Percentiles rank a stretch among this genome's conserved stretches.
Conservation (phyloP, 768 basidiomycete genomes). For the Lentinula boryana region DNA sequence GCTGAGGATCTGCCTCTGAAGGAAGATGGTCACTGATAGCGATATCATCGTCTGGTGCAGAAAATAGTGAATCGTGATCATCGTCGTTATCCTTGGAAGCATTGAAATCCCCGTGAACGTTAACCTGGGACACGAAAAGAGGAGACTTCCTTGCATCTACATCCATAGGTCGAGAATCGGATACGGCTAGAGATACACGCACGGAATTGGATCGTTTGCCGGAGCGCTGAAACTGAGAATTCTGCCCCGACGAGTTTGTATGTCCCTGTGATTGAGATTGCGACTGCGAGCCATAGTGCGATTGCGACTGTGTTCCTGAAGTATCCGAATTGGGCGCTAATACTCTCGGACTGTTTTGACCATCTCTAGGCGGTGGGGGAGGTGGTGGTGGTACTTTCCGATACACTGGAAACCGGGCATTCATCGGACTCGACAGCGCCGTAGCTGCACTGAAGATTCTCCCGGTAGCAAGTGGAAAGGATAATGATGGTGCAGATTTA, state of each 20-base stretch:
- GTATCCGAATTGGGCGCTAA: conserved; percentile 5
- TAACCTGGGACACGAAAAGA: neutral
- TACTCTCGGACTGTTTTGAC: neutral
- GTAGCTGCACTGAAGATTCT: neutral
- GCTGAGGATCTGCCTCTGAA: neutral
- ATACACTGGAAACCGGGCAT: neutral
- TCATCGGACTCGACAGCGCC: neutral
- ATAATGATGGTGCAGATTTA: neutral
- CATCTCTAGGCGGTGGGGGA: neutral
- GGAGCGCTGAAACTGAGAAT: neutral
- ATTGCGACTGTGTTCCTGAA: conserved; percentile 5
- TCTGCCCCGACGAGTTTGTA: neutral
- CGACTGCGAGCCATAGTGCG: conserved; percentile 1
- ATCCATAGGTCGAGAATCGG: neutral
- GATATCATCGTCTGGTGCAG: neutral
- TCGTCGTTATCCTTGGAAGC: neutral
- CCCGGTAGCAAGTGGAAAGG: neutral
- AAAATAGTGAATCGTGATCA: conserved; percentile 4
- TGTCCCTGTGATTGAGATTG: conserved; percentile 3
- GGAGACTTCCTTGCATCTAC: neutral
- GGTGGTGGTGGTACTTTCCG: conserved; percentile 5
- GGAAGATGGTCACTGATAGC: neutral
- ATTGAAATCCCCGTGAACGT: neutral
- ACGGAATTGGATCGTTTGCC: neutral
- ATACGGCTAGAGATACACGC: neutral